Conservation (phyloP, 768 basidiomycete species). For the Pleurotus pulmonarius region DNA sequence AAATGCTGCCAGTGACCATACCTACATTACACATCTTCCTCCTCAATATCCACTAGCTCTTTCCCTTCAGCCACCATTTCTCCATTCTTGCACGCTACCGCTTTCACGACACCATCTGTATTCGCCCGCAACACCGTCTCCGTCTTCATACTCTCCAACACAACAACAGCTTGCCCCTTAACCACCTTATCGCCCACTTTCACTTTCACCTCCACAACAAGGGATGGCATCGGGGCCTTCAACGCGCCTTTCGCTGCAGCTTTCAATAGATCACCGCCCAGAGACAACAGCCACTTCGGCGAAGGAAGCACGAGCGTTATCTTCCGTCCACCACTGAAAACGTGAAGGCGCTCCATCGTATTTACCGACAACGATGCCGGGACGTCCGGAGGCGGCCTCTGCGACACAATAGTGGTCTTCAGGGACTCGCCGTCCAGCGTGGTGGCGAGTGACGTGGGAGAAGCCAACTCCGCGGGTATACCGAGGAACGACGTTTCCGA, state of each 20-base stretch:
- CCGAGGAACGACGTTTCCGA: slow-evolving; percentile 37
- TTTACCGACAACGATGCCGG: slow-evolving; percentile 52
- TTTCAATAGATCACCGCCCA: slow-evolving; percentile 55
- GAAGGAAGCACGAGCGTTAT: slow-evolving; percentile 64
- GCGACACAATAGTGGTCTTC: slow-evolving; percentile 72
- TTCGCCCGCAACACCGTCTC: slow-evolving; percentile 83
- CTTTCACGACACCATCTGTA: slow-evolving; percentile 62
- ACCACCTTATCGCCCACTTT: slow-evolving; percentile 73
- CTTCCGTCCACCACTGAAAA: slow-evolving; percentile 64
- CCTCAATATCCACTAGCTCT: slow-evolving; percentile 70
- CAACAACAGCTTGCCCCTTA: slow-evolving; percentile 75
- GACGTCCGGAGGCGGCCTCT: slow-evolving; percentile 48
- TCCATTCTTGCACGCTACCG: slow-evolving; percentile 75
- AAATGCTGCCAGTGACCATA: not conserved
- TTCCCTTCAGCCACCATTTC: slow-evolving; percentile 90
- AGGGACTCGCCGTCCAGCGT: slow-evolving; percentile 47
- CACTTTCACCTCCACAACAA: slow-evolving; percentile 86
- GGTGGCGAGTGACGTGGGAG: slow-evolving; percentile 49
- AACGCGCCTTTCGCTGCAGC: slow-evolving; percentile 57
- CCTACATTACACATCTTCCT: slow-evolving; percentile 21
- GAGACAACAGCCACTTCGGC: slow-evolving; percentile 65
- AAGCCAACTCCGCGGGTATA: slow-evolving; percentile 53
- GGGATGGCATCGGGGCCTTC: slow-evolving; percentile 89
- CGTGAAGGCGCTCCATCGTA: slow-evolving; percentile 71
- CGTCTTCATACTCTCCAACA: slow-evolving; percentile 97